These are phyloP conservation scores for Botrytis sinoallii DNA, from an alignment of 2,329 filamentous ascomycete genomes.

Conservation along the genomic window DNA sequence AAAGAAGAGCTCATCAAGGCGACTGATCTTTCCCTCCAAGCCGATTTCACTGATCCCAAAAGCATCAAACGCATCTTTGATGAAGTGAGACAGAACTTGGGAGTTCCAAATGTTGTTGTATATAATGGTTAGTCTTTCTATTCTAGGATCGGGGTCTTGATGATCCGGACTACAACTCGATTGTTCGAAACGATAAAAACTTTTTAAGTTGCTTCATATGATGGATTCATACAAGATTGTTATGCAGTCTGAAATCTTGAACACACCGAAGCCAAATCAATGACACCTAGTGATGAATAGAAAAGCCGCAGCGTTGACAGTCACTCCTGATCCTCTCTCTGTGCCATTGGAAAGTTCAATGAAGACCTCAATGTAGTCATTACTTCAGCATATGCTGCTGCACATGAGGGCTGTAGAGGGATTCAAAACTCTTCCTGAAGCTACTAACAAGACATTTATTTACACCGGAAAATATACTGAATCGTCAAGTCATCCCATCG, in stretches of 20 bases:
- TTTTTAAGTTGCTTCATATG: neutral
- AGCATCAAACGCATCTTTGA: slow-evolving; percentile 37
- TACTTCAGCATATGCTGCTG: slow-evolving; percentile 41
- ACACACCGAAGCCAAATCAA: neutral
- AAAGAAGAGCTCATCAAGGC: slow-evolving; percentile 30
- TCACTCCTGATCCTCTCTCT: slow-evolving; percentile 24
- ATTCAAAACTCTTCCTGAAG: slow-evolving; percentile 34
- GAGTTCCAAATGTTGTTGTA: slow-evolving; percentile 44
- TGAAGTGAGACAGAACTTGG: slow-evolving; percentile 38
- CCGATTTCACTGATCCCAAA: slow-evolving; percentile 39
- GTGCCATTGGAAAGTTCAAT: slow-evolving; percentile 37
- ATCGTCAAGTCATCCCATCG: slow-evolving; percentile 33
- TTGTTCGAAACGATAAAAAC: neutral
- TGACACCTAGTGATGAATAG: neutral
- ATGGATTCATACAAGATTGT: neutral
- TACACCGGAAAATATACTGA: slow-evolving; percentile 45
- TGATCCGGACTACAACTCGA: neutral
- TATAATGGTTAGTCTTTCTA: slow-evolving; percentile 40
- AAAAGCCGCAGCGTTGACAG: neutral
- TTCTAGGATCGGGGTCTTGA: neutral
- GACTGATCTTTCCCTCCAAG: slow-evolving; percentile 38
- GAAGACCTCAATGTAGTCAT: slow-evolving; percentile 41
- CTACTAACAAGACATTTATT: slow-evolving; percentile 43
- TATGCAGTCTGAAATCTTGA: neutral
- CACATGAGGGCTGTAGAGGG: slow-evolving; percentile 39